Percentiles rank a stretch among this genome's conserved stretches.
phyloP scores from a whole-genome alignment of 306 rosid species.

The Crotalaria pallida region DNA sequence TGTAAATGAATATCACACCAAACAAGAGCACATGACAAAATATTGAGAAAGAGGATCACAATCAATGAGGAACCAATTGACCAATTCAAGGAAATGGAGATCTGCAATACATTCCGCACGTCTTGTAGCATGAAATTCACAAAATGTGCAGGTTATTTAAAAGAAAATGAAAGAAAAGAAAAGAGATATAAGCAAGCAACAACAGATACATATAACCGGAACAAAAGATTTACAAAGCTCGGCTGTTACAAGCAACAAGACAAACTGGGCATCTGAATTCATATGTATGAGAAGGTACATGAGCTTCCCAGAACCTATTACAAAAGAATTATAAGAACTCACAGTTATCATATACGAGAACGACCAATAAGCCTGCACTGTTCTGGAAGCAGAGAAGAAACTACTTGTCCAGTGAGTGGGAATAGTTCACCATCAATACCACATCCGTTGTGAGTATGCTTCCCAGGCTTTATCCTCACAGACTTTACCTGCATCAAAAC shows the following conservation, averaged over 20 bases:
- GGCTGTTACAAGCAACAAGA: slow-evolving; percentile 37
- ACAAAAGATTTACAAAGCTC: slow-evolving; percentile 47
- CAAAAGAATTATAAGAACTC: slow-evolving; percentile 41
- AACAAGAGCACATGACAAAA: slow-evolving; percentile 10
- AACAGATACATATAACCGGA: slow-evolving; percentile 33
- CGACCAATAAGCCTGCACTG: slow-evolving; percentile 99
- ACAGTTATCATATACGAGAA: slow-evolving; percentile 45
- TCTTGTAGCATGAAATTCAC: slow-evolving; percentile 21
- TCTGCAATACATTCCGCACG: slow-evolving; percentile 24
- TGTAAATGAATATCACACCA: not conserved
- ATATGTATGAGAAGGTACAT: slow-evolving; percentile 20
- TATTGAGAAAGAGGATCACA: slow-evolving; percentile 13
- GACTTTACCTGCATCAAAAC: slow-evolving; percentile 69
- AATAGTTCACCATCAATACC: slow-evolving; percentile 99
- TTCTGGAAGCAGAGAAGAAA: slow-evolving; percentile 90
- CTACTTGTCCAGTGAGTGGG: slow-evolving; percentile 73
- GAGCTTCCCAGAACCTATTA: slow-evolving; percentile 39
- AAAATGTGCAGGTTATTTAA: slow-evolving; percentile 11
- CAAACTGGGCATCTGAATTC: slow-evolving; percentile 30
- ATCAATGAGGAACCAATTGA: slow-evolving; percentile 14
- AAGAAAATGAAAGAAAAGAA: not conserved
- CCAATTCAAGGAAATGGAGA: slow-evolving; percentile 20
- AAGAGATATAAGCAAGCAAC: slow-evolving; percentile 19
- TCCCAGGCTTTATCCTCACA: slow-evolving; percentile 81
- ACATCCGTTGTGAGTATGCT: slow-evolving; percentile 85